Base-by-base conservation (phyloP, 345 rosid species). In the Salix arbutifolia region DNA sequence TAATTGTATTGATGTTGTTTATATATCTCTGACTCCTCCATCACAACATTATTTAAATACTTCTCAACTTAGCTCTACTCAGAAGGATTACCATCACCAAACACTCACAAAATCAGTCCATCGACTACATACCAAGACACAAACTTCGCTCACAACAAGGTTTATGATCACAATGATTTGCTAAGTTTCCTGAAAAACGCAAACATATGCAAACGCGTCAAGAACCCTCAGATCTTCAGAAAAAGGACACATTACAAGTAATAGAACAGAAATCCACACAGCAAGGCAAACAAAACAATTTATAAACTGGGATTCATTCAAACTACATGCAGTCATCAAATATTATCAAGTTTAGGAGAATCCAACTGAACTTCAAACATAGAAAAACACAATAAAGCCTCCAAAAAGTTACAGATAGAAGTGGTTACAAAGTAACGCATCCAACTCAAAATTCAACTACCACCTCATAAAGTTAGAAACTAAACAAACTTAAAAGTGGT, bases 11-110 rank as follows among this genome's bases (percentile, higher is more conserved):
- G 89, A 72, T 74, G 78, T 42, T 77, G 70, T 64, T 80, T 83
- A 31, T 77, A 82, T 37, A 70, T 71, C 53, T 87, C 86, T 38
- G 90, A 75, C 31, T 81, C 84, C 33, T 91, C 94, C 90, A 86
- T 89, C 68, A 72, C 58, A 71, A 76, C 78, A 83, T 76, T 81
- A 78, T 60, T 85, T 84, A 28, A 72, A 77, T 83, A 89, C 65
- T 83, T 86, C 77, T 91, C 91, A 90, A 84, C 86, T 73, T 78
- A 79, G 35, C 71, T 35, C 19, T 35, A 38, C 17, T 35, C 10
- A 16, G 23, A 9, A 18, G 65, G 35, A 70, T 61, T 65, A 80
- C 64, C 44, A 56, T 46, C 19, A 78, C 33, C 76, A 79, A 77
- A 65, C n/a, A 18, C 18, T 16, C 28, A 42, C n/a, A 35, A 26